phyloP scores from a whole-genome alignment of 805 yeast species.

The Zygosaccharomyces bisporus region DNA sequence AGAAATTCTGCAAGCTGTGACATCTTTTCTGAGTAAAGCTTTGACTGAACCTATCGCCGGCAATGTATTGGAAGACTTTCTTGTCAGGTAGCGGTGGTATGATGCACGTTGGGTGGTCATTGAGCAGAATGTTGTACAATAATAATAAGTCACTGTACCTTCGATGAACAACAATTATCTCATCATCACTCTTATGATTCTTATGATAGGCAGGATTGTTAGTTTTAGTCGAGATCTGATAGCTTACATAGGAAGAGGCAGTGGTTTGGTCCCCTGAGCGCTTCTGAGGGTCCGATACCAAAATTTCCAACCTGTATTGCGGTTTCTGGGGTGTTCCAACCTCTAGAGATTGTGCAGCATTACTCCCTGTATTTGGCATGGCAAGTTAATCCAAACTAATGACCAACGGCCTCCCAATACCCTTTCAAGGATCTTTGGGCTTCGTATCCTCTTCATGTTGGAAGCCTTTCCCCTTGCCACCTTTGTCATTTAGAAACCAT shows the following conservation, averaged over 20 bases:
- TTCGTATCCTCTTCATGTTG: not conserved
- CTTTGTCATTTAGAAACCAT: not conserved
- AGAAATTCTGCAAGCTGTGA: constrained; percentile 71
- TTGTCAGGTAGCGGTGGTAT: constrained; percentile 95
- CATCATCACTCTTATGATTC: constrained; percentile 14
- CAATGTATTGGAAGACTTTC: constrained; percentile 83
- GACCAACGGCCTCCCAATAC: not conserved
- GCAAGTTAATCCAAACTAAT: not conserved
- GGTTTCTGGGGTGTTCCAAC: constrained; percentile 6
- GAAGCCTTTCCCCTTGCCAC: constrained; percentile 10
- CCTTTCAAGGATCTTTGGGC: constrained; percentile 1
- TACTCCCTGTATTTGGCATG: constrained; percentile 5
- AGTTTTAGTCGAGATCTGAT: constrained; percentile 35
- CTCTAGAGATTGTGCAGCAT: not conserved
- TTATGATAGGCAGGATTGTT: constrained; percentile 28
- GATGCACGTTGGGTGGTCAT: constrained; percentile 79
- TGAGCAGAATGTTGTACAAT: constrained; percentile 65
- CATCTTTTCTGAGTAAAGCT: constrained; percentile 84
- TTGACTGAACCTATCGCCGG: constrained; percentile 86
- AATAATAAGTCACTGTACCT: constrained; percentile 85
- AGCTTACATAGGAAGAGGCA: constrained; percentile 31
- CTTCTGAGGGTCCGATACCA: constrained; percentile 36
- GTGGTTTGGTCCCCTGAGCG: constrained; percentile 28
- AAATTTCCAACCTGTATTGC: constrained; percentile 20
- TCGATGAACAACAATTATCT: constrained; percentile 40